Evolutionary conservation across 805 yeast species (phyloP).

Genomic region (Saccharomyces cerevisiae): DNA sequence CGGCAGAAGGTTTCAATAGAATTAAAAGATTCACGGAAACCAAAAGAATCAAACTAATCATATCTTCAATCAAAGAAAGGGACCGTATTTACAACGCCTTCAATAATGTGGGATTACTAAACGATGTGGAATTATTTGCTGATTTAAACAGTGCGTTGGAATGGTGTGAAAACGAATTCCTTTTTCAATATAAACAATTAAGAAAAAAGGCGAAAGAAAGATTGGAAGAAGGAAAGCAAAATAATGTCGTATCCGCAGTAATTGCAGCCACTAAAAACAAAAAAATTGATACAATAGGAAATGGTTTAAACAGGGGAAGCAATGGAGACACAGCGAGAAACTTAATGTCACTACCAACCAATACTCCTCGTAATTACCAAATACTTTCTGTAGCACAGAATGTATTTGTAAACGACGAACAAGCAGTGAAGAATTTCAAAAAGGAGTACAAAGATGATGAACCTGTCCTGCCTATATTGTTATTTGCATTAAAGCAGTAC

Average conservation of each 20-base stretch:
- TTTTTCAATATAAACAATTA: slow-evolving; percentile 35
- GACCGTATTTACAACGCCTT: slow-evolving; percentile 63
- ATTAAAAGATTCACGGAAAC: slow-evolving; percentile 70
- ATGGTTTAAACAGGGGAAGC: slow-evolving; percentile 1
- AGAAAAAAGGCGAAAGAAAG: slow-evolving; percentile 22
- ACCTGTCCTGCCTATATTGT: slow-evolving; percentile 23
- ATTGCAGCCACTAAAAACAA: slow-evolving; percentile 8
- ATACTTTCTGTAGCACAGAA: slow-evolving; percentile 35
- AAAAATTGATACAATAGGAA: slow-evolving; percentile 1
- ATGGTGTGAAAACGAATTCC: slow-evolving; percentile 92
- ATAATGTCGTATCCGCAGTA: slow-evolving; percentile 6
- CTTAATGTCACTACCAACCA: slow-evolving; percentile 19
- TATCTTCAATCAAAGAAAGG: slow-evolving; percentile 67
- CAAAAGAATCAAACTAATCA: slow-evolving; percentile 59
- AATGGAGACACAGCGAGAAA: slow-evolving; percentile 1
- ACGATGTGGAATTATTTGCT: slow-evolving; percentile 50
- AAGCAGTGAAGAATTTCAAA: slow-evolving; percentile 16
- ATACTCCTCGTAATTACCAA: slow-evolving; percentile 37
- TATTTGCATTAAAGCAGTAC: slow-evolving; percentile 24
- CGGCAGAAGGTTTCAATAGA: slow-evolving; percentile 90
- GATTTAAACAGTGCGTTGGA: slow-evolving; percentile 83
- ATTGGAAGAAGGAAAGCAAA: slow-evolving; percentile 3
- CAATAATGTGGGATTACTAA: slow-evolving; percentile 77
- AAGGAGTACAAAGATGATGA: slow-evolving; percentile 12
- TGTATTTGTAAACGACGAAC: slow-evolving; percentile 26